Evolutionary conservation across 495 filamentous ascomycete genomes (phyloP), one percentile per base, ranked within the genome.

Genomic region (Saxophila tyrrhenica): DNA sequence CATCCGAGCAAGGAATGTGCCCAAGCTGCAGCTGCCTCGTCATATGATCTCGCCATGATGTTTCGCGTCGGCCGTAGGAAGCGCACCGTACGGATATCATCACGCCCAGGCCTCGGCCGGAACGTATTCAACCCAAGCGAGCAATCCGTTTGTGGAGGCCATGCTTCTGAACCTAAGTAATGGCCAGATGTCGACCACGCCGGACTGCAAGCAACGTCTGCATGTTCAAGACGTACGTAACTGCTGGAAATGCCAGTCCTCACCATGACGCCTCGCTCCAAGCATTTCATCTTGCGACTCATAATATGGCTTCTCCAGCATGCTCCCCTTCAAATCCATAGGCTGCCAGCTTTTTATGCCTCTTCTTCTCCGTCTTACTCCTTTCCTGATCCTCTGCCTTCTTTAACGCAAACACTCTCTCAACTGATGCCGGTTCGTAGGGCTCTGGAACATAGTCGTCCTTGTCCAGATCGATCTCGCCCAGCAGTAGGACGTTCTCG

Each of bases 401-500:
- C 58, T 84, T 83, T 17, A 90, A 65, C 38, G 78, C 78, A 63
- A 84, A 78, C 10, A 94, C 88, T 56, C 84, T 71, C 52, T 82
- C 76, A 24, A 80, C 72, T 0, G 86, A 76, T 1, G 78, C 90
- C 62, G 78, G 72, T 56, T 81, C 78, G 60, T 83, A 80, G 0
- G 79, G 78, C 23, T 79, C 70, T 0, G 90, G 89, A 38, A 89
- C 70, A 45, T 94, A 82, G 68, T 97, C 91, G 69, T 97, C 91
- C 61, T 84, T 89, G 70, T 97, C 91, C 17, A 96, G 78, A 62
- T 97, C 91, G 67, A 97, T 94, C 75, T 97, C 91, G 42, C 91
- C 91, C 2, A 97, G 71, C 47, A 97, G 69, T 25, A 94, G 70
- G 9, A 96, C 89, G 62, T 97, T 97, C 75, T 97, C 91, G 39